Percentiles rank a stretch among this genome's conserved stretches.
Evolutionary conservation across 805 yeast genomes (phyloP).

Genomic region (Scheffersomyces stipitis): DNA sequence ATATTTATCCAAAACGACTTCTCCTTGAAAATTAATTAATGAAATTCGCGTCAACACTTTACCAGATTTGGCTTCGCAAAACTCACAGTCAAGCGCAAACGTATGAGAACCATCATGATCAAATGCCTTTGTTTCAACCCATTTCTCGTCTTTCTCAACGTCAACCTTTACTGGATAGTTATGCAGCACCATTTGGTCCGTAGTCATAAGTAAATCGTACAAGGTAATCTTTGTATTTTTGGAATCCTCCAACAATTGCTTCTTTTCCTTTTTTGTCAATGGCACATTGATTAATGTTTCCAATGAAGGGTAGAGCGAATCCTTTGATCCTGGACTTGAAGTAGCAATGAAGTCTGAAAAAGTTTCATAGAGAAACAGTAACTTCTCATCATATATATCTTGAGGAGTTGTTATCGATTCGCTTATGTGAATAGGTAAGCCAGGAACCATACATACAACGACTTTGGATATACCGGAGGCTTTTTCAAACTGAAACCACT

Average conservation of each 20-base stretch:
- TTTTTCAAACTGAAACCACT: slow-evolving; percentile 51
- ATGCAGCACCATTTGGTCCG: slow-evolving; percentile 47
- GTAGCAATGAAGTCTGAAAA: slow-evolving; percentile 51
- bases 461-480: slow-evolving; percentile 50
- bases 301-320: slow-evolving; percentile 52
- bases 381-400: slow-evolving; percentile 9
- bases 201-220: slow-evolving; percentile 52
- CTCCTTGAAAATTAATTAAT: slow-evolving; percentile 60
- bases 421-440: slow-evolving; percentile 34
- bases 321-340: slow-evolving; percentile 65
- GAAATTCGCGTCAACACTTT: slow-evolving; percentile 77
- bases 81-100: slow-evolving; percentile 91
- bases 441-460: slow-evolving; percentile 64
- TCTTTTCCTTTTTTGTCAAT: slow-evolving; percentile 55
- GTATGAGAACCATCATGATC: slow-evolving; percentile 61
- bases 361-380: slow-evolving; percentile 33
- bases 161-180: slow-evolving; percentile 53
- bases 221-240: slow-evolving; percentile 40
- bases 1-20: slow-evolving; percentile 64
- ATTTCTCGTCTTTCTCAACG: slow-evolving; percentile 28
- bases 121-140: slow-evolving; percentile 55
- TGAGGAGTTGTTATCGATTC: slow-evolving; percentile 1
- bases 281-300: slow-evolving; percentile 58
- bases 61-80: slow-evolving; percentile 68
- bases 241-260: slow-evolving; percentile 32